phyloP scores from a whole-genome alignment of 768 basidiomycete genomes.

The Leccinum barrowsii region DNA sequence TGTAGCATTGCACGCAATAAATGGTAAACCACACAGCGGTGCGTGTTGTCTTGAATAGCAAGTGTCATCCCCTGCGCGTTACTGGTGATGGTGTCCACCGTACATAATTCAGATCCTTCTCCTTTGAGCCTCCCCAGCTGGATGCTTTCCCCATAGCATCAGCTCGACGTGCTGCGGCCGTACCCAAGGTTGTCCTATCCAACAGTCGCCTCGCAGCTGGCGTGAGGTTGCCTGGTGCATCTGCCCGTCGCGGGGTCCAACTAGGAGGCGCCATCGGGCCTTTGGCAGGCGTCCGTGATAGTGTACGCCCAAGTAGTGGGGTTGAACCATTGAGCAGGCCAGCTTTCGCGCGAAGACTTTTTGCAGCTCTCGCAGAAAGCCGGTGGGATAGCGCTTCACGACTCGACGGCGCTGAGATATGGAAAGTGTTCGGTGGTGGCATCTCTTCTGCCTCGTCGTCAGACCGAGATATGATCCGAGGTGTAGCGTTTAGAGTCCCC shows the following conservation, averaged over 20 bases:
- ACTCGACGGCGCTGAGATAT: constrained; percentile 68
- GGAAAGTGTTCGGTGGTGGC: constrained; percentile 60
- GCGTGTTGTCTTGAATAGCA: constrained; percentile 1
- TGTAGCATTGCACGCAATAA: constrained; percentile 12
- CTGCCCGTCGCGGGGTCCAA: constrained; percentile 73
- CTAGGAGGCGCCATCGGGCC: constrained; percentile 72
- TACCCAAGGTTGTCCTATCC: constrained; percentile 66
- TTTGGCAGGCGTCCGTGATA: constrained; percentile 36
- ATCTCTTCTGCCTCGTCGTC: constrained; percentile 48
- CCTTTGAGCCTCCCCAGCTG: constrained; percentile 56
- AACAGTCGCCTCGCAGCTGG: constrained; percentile 81
- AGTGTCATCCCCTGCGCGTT: constrained; percentile 31
- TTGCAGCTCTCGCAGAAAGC: constrained; percentile 78
- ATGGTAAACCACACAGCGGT: constrained; percentile 1
- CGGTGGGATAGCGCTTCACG: constrained; percentile 80
- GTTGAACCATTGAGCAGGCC: constrained; percentile 48
- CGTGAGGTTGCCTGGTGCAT: constrained; percentile 72
- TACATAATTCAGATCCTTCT: constrained; percentile 60
- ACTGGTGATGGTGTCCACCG: constrained; percentile 81
- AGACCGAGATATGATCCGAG: constrained; percentile 72
- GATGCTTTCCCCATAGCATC: constrained; percentile 62
- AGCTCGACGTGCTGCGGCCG: constrained; percentile 56
- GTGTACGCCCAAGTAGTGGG: constrained; percentile 25
- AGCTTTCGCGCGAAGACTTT: constrained; percentile 76
- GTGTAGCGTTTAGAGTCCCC: constrained; percentile 92